Base-by-base conservation (phyloP, 106 monocot species). In the Phalaenopsis aphrodite region DNA sequence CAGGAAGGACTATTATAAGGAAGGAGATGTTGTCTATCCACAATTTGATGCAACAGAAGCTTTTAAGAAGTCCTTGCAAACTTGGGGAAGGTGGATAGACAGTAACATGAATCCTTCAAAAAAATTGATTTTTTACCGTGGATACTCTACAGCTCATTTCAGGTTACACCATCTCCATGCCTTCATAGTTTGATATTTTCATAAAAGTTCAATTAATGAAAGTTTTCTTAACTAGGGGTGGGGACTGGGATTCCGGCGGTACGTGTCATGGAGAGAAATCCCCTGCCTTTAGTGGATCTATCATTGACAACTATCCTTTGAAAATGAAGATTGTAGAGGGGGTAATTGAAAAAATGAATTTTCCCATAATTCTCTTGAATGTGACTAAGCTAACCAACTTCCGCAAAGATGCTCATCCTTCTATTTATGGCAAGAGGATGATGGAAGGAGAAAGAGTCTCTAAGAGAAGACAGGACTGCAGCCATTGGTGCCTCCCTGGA, bases 401-500 rank as follows among this genome's bases (percentile, higher is more conserved):
- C 43, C 83, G 94, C 12, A 94, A 91, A 78, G 98, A 99, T 75
- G 94, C 85, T 1, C 94, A 94, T 77, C 94, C 92, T 9, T 94
- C 92, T 10, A 56, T 89, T 68, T 94, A 88, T 56, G 77, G 88
- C n/a, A 86, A 87, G 81, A 82, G 66, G 3, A 42, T 38, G 80
- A 71, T 18, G 5, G 18, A 42, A 30, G 89, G 79, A 4, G 55
- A 52, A 78, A 88, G 80, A 75, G 86, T 87, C 23, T 92, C 94
- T 2, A 82, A 42, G 37, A 89, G 85, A 78, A 79, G 75, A 83
- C 92, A 98, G 85, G 97, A 98, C 75, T 98, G 97, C 87, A 98
- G 94, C 78, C 97, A 98, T 75, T 98, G 94, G 94, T 98, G 97
- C 42, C 89, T 98, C 47, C 94, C 97, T 81, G 97, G 97, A 18